Evolutionary conservation across 2,329 filamentous ascomycete species (phyloP), one percentile per base, ranked within the genome.

Genomic region (Davidsoniella virescens): DNA sequence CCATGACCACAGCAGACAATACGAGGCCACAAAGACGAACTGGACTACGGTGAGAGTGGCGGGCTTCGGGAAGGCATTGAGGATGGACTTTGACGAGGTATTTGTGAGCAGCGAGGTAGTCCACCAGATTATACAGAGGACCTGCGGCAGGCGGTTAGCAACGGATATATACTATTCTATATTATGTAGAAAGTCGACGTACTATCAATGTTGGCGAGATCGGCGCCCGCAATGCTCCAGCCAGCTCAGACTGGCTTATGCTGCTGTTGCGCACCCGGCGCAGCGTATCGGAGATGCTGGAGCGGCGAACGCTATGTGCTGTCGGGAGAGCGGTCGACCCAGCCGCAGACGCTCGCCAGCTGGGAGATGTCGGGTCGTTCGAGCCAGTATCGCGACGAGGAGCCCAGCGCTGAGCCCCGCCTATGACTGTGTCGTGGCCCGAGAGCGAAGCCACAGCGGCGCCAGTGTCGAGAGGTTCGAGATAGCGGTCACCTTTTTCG

Each of bases 31-130:
- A 59, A 95, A 88, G 52, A 79, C 83, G 67, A 98, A 98, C 70
- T 98, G 92, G 47, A 94, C 73, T 52, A 94, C 73, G 1, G 90
- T 96, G 59, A 96, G 75, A 17, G 90, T 95, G 29, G 92, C 84
- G 1, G 90, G 90, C 65, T 87, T 92, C 52, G 85, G 80, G 57
- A 95, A 86, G 41, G 86, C 84, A 57, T 87, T 95, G 54, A 96
- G 72, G 60, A 98, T 98, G 16, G 90, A 85, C 68, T 98, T 98
- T 48, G 92, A 95, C 20, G 92, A 96, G 2, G 92, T 95, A 63
- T 96, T 98, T 55, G 92, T 95, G 58, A 96, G 70, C 55, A 93
- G 92, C 41, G 90, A 96, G 20, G 88, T 94, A 63, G 84, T 76
- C 70, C 96, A 98, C 92, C 92, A 96, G 61, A 90, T 67, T 52